A percentile compares a stretch with the other conserved stretches of the same genome.
Evolutionary conservation across 257 asterid genomes (phyloP).

Genomic region (Rhazya stricta): DNA sequence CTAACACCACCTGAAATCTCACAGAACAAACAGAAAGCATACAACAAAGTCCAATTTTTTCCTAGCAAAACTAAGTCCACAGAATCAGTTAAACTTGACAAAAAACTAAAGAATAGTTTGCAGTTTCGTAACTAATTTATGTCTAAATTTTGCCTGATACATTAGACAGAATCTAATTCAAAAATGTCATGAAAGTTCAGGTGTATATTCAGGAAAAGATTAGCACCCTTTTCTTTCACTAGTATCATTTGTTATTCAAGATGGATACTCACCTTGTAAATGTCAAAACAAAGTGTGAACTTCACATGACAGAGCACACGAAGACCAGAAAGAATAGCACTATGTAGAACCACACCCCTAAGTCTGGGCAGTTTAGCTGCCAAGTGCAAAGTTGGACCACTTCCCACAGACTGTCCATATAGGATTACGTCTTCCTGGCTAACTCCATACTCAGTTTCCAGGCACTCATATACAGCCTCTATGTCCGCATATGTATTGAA

Average conservation of each 20-base stretch:
- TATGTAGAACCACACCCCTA: conserved; percentile 96
- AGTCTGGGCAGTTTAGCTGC: conserved; percentile 88
- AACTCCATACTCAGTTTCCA: conserved; percentile 82
- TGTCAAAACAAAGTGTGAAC: conserved; percentile 83
- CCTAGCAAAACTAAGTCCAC: not conserved
- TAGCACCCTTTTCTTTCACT: not conserved
- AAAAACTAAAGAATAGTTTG: not conserved
- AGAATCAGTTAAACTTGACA: not conserved
- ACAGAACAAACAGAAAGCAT: not conserved
- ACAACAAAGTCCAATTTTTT: not conserved
- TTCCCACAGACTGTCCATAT: conserved; percentile 97
- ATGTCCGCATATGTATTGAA: conserved; percentile 90
- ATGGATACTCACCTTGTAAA: conserved; percentile 61
- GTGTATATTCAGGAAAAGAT: not conserved
- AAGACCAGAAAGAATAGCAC: conserved; percentile 98
- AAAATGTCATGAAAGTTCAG: not conserved
- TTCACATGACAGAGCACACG: conserved; percentile 96
- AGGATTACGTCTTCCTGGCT: conserved; percentile 89
- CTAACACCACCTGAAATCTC: not conserved
- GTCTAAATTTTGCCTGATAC: not conserved
- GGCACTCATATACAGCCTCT: conserved; percentile 94
- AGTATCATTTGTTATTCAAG: not conserved
- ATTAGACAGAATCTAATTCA: not conserved
- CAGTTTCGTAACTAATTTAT: not conserved
- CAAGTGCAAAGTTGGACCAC: conserved; percentile 95